Conservation (phyloP, 2,329 filamentous ascomycete species). For the Diaporthe vaccinii region DNA sequence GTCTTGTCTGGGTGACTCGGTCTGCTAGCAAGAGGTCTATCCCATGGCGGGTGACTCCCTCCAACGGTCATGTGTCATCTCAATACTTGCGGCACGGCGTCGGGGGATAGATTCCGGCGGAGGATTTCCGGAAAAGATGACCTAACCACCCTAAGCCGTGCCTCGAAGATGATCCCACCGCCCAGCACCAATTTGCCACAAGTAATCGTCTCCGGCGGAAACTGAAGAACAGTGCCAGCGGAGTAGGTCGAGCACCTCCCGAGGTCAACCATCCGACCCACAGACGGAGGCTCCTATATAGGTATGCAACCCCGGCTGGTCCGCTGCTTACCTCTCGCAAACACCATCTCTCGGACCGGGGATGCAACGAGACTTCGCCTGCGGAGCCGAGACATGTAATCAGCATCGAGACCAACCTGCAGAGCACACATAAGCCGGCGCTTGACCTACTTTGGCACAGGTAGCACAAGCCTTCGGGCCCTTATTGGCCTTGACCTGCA, state of each 20-base stretch:
- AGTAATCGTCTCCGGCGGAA: constrained; percentile 6
- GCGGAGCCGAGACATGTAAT: background rate
- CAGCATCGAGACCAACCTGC: background rate
- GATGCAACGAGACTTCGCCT: constrained; percentile 64
- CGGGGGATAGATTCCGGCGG: background rate
- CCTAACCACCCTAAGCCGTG: background rate
- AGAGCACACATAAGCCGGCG: background rate
- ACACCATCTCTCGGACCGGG: constrained; percentile 57
- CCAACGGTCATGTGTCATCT: background rate
- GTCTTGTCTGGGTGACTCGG: background rate
- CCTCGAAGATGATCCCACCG: background rate
- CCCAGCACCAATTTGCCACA: background rate
- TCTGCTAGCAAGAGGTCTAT: background rate
- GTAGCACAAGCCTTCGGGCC: constrained; percentile 64
- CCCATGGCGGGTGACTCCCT: background rate
- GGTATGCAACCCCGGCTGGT: background rate
- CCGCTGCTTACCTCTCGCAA: constrained; percentile 60
- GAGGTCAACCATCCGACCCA: background rate
- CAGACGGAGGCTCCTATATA: background rate
- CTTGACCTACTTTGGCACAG: constrained; percentile 56
- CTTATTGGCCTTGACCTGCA: constrained; percentile 46
- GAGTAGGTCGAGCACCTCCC: background rate
- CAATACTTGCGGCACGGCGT: background rate
- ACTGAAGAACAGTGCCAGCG: background rate
- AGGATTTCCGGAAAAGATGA: background rate